Percentiles rank a stretch among this genome's conserved stretches.
These are phyloP conservation scores for Colletotrichum gloeosporioides DNA, from an alignment of 2,329 filamentous ascomycete species.

Conservation along the genomic window DNA sequence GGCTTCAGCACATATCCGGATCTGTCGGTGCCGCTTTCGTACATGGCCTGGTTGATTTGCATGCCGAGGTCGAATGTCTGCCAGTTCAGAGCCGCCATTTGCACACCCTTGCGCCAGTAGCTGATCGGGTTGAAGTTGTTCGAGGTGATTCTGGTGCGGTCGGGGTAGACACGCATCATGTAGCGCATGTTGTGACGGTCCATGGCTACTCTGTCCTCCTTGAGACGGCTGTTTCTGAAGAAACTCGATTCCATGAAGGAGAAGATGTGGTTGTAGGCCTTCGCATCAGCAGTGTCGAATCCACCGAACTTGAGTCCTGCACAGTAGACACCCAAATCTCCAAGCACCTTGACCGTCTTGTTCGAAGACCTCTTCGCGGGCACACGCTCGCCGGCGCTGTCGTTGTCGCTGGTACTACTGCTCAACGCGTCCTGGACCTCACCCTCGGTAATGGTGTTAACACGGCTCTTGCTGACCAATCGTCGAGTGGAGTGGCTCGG, in stretches of 20 bases:
- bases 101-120: constrained; percentile 94
- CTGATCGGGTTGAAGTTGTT: constrained; percentile 94
- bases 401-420: constrained; percentile 80
- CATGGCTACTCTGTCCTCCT: constrained; percentile 77
- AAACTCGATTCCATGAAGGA: constrained; percentile 94
- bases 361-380: constrained; percentile 68
- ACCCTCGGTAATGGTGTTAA: constrained; percentile 63
- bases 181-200: constrained; percentile 91
- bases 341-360: constrained; percentile 85
- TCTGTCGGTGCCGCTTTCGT: constrained; percentile 83
- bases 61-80: constrained; percentile 96
- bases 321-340: constrained; percentile 82
- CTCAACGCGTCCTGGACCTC: constrained; percentile 60
- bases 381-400: constrained; percentile 67
- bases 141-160: constrained; percentile 79
- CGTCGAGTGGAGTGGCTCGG: constrained; percentile 57
- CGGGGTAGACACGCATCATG: constrained; percentile 93
- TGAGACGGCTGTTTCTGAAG: constrained; percentile 76
- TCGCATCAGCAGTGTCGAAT: constrained; percentile 79
- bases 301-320: constrained; percentile 81
- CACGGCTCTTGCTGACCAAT: constrained; percentile 55
- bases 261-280: constrained; percentile 91
- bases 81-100: constrained; percentile 99
- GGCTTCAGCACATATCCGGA: constrained; percentile 96
- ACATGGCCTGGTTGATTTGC: constrained; percentile 98